phyloP scores from a whole-genome alignment of 148 eudicot species.

The Rhododendron griersonianum region DNA sequence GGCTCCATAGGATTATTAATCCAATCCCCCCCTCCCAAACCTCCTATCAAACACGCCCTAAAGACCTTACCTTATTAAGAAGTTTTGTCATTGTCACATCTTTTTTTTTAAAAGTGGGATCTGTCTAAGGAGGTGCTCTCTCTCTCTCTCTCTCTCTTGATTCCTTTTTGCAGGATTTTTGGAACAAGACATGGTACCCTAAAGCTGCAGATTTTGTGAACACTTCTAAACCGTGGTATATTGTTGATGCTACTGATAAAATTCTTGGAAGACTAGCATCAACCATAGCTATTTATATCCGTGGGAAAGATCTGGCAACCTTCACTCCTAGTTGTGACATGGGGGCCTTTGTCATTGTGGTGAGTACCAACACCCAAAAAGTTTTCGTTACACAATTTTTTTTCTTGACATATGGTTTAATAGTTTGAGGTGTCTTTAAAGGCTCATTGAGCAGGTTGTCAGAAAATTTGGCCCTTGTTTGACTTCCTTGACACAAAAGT shows the following conservation, averaged over 20 bases:
- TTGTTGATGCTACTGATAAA: conserved; percentile 89
- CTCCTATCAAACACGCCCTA: too few relatives aligned
- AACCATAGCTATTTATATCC: conserved; percentile 74
- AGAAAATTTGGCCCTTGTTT: neutral
- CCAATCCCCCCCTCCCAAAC: too few relatives aligned
- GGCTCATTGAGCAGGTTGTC: neutral
- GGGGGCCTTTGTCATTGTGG: conserved; percentile 98
- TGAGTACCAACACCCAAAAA: conserved; percentile 30
- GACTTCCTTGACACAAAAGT: neutral
- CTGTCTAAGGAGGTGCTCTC: neutral
- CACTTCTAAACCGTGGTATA: conserved; percentile 79
- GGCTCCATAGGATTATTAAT: too few relatives aligned
- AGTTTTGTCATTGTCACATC: neutral
- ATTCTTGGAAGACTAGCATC: conserved; percentile 92
- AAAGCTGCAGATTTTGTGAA: conserved; percentile 81
- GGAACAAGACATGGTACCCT: conserved; percentile 96
- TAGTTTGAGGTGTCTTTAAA: neutral
- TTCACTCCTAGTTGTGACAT: conserved; percentile 97
- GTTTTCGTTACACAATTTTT: neutral
- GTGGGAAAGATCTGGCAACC: conserved; percentile 85
- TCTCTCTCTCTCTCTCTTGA: neutral
- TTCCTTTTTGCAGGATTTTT: conserved; percentile 57
- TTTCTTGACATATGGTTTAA: neutral
- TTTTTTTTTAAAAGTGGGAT: neutral
- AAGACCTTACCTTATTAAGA: neutral